phyloP scores from a whole-genome alignment of 768 basidiomycete species.

The Ramaria sp. region DNA sequence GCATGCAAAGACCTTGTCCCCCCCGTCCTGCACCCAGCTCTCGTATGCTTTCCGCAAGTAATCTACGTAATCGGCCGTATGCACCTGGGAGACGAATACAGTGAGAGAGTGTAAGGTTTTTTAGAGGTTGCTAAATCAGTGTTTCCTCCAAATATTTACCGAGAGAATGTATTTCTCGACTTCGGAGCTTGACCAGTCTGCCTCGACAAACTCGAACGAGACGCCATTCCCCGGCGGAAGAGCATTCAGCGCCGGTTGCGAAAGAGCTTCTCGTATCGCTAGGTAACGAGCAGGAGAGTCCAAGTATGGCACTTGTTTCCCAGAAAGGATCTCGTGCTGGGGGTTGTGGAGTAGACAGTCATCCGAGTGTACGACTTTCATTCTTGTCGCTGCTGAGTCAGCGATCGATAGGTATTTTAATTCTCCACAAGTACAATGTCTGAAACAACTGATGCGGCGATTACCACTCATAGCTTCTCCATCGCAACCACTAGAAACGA shows the following conservation, averaged over 20 bases:
- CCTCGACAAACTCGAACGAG: constrained; percentile 10
- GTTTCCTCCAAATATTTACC: neutral
- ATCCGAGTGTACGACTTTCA: constrained; percentile 16
- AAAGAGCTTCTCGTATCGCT: constrained; percentile 16
- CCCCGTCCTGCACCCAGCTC: constrained; percentile 20
- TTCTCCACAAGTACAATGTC: too few species aligned
- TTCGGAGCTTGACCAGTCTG: constrained; percentile 8
- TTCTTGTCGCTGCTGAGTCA: too few species aligned
- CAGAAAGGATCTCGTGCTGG: constrained; percentile 21
- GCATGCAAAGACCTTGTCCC: constrained; percentile 14
- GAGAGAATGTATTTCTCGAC: constrained; percentile 9
- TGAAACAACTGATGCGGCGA: too few species aligned
- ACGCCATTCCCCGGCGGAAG: neutral
- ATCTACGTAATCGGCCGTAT: constrained; percentile 17
- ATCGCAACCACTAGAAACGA: too few species aligned
- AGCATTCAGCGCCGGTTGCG: neutral
- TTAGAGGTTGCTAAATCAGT: neutral
- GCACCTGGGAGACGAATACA: constrained; percentile 12
- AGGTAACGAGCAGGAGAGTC: constrained; percentile 21
- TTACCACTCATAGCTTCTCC: too few species aligned
- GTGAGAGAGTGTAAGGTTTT: neutral
- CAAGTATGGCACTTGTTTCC: constrained; percentile 17
- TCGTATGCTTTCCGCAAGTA: constrained; percentile 21
- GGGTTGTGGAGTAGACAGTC: constrained; percentile 20
- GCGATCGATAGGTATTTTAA: too few species aligned